Evolutionary conservation across 768 basidiomycete genomes (phyloP), one percentile per base, ranked within the genome.

Genomic region (Pisolithus microcarpus): DNA sequence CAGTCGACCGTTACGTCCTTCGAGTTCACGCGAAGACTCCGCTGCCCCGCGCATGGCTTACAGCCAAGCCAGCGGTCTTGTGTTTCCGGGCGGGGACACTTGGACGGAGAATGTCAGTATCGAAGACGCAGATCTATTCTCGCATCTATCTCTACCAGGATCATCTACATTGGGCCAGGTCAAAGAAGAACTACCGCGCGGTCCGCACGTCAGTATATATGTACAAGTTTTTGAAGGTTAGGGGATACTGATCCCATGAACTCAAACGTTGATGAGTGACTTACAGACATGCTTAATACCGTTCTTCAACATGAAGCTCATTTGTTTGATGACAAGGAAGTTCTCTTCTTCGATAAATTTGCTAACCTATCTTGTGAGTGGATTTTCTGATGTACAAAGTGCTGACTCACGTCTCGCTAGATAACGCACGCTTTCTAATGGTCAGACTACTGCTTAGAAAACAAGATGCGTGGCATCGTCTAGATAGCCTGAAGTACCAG

Each of bases 371-470:
- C 74, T 24, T 81, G 84, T 84, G 56, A 54, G 82, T 69, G 42
- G 21, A 43, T 51, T 31, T 15, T 49, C 11, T 10, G 18, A 30
- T 11, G 4, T 10, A 3, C 37, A 40, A 38, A 11, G 7, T n/a
- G 23, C 15, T 19, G 46, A 11, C 60, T 62, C 34, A 67, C 36
- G 13, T 15, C 21, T 18, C 15, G 2, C 36, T 53, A 84, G 82
- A 80, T 56, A 63, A 73, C 13, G 75, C 82, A 3, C 72, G 76
- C 24, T 86, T 84, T 62, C 76, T 87, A 15, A 73, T 85, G 54
- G 72, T 79, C 16, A 77, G 83, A 19, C 68, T 87, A 8, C 70
- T 79, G n/a, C 70, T 85, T 7, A 77, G 85, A 46, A 82, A 81
- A 56, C 71, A 70, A 26, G 74, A 71, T 51, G 72, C 74, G 56